Base-by-base conservation (phyloP, 495 filamentous ascomycete species). In the Cetradonia linearis region DNA sequence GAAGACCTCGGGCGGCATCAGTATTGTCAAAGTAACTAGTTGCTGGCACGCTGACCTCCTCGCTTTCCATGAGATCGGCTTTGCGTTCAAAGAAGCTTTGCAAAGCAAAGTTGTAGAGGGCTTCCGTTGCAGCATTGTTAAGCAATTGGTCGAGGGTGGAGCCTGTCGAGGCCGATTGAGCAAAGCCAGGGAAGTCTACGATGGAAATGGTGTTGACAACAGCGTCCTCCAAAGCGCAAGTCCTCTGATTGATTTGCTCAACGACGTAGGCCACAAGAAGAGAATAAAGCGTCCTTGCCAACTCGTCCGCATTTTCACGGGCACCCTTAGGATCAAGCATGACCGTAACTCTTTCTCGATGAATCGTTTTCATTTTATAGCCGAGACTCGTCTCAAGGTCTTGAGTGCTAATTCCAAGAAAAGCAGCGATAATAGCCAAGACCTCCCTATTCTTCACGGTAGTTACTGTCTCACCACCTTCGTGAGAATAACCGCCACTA, bases 21-120 rank as follows among this genome's bases (percentile, higher is more conserved):
- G 86, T 87, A 72, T 97, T 98, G 72, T 98, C 93, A 59, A 95
- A 98, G 69, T 96, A 98, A 74, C 88, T 93, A 1, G 92, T 95
- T 1, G 90, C 85, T 5, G 91, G 81, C 8, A 98, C 89, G 16
- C 74, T 79, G 9, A 97, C 86, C 68, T 96, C 93, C 73, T 98
- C 93, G 23, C 84, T 87, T 66, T 98, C 91, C 54, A 97, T 75
- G 70, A 93, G 79, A 63, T 96, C 91, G 0, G 89, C 89, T 69
- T 89, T 93, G 57, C 83, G 83, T 65, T 95, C 91, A 68, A 97
- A 98, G 76, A 98, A 98, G 66, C 85, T 93, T 66, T 95, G 91
- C 40, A 96, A 79, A 42, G 89, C 91, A 65, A 95, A 87, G 68
- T 96, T 89, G 76, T 95, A 95, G 16, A 96, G 74, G 0, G 84